phyloP scores from a whole-genome alignment of 768 basidiomycete genomes.

The Gautieria morchelliformis region DNA sequence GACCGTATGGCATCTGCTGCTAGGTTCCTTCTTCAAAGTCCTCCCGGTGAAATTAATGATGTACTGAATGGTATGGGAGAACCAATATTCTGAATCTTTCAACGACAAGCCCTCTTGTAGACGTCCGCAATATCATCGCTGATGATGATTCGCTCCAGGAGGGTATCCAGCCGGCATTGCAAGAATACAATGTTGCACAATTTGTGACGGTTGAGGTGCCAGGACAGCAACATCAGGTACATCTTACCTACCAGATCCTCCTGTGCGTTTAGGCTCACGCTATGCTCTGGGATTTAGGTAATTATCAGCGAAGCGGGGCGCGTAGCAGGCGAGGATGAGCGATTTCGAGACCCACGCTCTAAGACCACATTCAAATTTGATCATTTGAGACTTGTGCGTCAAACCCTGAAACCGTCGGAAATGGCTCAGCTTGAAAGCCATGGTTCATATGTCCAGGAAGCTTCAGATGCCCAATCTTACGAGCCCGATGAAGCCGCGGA shows the following conservation, averaged over 20 bases:
- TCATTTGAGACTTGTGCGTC: slow-evolving; percentile 69
- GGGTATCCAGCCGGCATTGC: slow-evolving; percentile 67
- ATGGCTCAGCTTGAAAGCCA: neutral
- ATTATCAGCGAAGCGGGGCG: slow-evolving; percentile 71
- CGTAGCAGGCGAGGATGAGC: slow-evolving; percentile 43
- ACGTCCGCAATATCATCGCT: slow-evolving; percentile 82
- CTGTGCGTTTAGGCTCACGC: neutral
- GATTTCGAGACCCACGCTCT: slow-evolving; percentile 79
- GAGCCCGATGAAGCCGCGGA: slow-evolving; percentile 60
- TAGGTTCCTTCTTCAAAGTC: slow-evolving; percentile 77
- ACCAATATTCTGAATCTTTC: neutral
- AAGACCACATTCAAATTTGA: slow-evolving; percentile 76
- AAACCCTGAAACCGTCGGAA: neutral
- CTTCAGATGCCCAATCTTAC: slow-evolving; percentile 57
- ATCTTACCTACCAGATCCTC: slow-evolving; percentile 12
- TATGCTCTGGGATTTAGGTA: slow-evolving; percentile 37
- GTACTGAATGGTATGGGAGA: slow-evolving; percentile 65
- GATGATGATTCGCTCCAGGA: slow-evolving; percentile 79
- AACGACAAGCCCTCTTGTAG: slow-evolving; percentile 31
- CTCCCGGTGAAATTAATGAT: slow-evolving; percentile 95
- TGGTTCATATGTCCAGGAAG: slow-evolving; percentile 42
- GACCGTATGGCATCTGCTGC: slow-evolving; percentile 68
- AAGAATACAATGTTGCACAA: slow-evolving; percentile 82
- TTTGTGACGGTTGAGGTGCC: slow-evolving; percentile 84
- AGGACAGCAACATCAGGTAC: slow-evolving; percentile 63